Conservation (phyloP, 495 filamentous ascomycete genomes). For the Penicillium riverlandense region DNA sequence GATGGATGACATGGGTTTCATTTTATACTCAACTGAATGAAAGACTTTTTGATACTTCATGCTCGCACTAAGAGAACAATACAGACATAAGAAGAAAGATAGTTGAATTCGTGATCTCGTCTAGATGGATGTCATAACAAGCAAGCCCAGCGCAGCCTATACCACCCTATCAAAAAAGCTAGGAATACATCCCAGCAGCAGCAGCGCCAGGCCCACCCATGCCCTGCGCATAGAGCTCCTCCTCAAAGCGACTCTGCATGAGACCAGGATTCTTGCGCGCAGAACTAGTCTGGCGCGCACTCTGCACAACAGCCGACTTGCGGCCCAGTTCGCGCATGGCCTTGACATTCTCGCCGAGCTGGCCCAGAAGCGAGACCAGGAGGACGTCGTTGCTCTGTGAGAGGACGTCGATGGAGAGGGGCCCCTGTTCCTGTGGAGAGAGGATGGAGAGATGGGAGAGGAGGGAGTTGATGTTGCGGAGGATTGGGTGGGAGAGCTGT, state of each 20-base stretch:
- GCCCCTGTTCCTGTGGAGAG: constrained; percentile 43
- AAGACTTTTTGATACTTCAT: background rate
- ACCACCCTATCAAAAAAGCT: too few species aligned
- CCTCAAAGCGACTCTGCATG: constrained; percentile 18
- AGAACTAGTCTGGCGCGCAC: constrained; percentile 23
- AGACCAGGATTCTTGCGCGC: constrained; percentile 20
- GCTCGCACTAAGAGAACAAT: background rate
- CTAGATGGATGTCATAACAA: background rate
- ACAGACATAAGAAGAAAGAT: background rate
- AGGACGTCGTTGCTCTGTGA: constrained; percentile 73
- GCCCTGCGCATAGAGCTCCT: constrained; percentile 15
- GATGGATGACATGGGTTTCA: too few species aligned
- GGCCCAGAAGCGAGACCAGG: constrained; percentile 62
- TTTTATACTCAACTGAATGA: background rate
- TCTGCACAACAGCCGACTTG: constrained; percentile 60
- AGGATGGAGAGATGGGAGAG: constrained; percentile 48
- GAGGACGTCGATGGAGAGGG: constrained; percentile 54
- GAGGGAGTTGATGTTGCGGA: constrained; percentile 52
- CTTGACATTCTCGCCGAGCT: constrained; percentile 58
- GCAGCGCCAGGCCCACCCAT: constrained; percentile 4
- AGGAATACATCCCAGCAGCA: constrained; percentile 3
- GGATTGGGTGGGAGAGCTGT: constrained; percentile 38
- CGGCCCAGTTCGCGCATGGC: constrained; percentile 62
- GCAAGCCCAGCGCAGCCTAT: too few species aligned
- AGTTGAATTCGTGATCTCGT: constrained; percentile 13